phyloP scores from a whole-genome alignment of 352 stramenopile genomes.

The Phytophthora ramorum region DNA sequence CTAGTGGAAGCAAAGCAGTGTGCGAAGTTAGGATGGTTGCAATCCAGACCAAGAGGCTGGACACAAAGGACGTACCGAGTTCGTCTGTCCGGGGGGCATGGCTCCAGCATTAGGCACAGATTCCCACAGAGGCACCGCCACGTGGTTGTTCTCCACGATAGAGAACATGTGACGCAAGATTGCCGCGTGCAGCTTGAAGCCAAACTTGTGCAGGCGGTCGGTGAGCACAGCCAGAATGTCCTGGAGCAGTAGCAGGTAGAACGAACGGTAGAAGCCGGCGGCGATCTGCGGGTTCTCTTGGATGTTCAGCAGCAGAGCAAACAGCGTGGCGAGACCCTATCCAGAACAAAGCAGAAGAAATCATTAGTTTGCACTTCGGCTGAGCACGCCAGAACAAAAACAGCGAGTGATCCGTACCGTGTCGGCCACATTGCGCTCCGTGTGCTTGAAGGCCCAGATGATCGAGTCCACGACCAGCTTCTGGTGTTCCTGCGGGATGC shows the following conservation, averaged over 20 bases:
- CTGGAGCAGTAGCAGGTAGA: slow-evolving; percentile 94
- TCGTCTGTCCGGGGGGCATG: slow-evolving; percentile 75
- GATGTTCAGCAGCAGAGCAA: slow-evolving; percentile 97
- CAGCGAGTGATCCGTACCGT: slow-evolving; percentile 63
- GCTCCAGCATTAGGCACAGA: slow-evolving; percentile 73
- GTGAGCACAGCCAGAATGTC: slow-evolving; percentile 98
- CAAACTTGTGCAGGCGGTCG: slow-evolving; percentile 98
- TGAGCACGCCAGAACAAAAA: neutral
- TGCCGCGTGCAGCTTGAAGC: slow-evolving; percentile 98
- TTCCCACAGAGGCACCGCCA: slow-evolving; percentile 97
- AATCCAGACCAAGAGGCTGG: neutral
- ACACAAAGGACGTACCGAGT: slow-evolving; percentile 57
- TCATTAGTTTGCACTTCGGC: neutral
- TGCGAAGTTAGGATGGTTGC: neutral
- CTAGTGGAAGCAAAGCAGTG: slow-evolving; percentile 20
- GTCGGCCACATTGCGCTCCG: slow-evolving; percentile 98
- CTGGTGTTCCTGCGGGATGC: slow-evolving; percentile 96
- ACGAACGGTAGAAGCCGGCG: slow-evolving; percentile 98
- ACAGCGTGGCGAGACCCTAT: slow-evolving; percentile 95
- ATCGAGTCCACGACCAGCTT: slow-evolving; percentile 99
- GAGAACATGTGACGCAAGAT: slow-evolving; percentile 98
- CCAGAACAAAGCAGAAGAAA: slow-evolving; percentile 8
- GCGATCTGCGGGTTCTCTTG: slow-evolving; percentile 94
- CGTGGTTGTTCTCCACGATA: slow-evolving; percentile 96
- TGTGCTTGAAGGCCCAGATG: slow-evolving; percentile 99